These are phyloP conservation scores for Rubia peregrina DNA, from an alignment of 305 asterid species.

Conservation along the genomic window DNA sequence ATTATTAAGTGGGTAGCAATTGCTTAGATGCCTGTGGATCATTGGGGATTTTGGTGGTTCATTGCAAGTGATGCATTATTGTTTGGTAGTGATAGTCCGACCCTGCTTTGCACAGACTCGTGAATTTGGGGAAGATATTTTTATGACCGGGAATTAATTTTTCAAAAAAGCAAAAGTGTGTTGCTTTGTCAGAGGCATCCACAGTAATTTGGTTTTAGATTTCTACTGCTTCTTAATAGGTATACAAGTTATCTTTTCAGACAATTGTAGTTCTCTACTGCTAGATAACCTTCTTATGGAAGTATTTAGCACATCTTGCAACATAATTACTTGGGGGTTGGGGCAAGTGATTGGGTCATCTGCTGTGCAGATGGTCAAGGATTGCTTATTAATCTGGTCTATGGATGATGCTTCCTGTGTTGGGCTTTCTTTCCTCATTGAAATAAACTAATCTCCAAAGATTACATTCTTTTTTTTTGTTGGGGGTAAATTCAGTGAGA, in stretches of 20 bases:
- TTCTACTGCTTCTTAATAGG: not conserved
- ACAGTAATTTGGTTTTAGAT: not conserved
- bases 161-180: not conserved
- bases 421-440: not conserved
- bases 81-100: not conserved
- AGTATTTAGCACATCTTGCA: not conserved
- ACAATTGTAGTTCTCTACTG: not conserved
- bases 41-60: not conserved
- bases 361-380: not conserved
- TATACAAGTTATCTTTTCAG: not conserved
- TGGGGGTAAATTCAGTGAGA: conserved; percentile 50
- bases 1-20: not conserved
- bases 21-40: not conserved
- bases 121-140: not conserved
- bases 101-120: not conserved
- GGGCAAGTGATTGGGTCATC: not conserved
- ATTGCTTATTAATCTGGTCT: conserved; percentile 5
- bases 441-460: not conserved
- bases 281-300: not conserved
- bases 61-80: not conserved
- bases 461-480: conserved; percentile 6
- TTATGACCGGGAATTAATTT: not conserved
- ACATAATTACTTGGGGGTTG: not conserved
- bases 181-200: not conserved
- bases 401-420: not conserved